Base-by-base conservation (phyloP, 2,329 filamentous ascomycete genomes). In the Aureobasidium sp. region DNA sequence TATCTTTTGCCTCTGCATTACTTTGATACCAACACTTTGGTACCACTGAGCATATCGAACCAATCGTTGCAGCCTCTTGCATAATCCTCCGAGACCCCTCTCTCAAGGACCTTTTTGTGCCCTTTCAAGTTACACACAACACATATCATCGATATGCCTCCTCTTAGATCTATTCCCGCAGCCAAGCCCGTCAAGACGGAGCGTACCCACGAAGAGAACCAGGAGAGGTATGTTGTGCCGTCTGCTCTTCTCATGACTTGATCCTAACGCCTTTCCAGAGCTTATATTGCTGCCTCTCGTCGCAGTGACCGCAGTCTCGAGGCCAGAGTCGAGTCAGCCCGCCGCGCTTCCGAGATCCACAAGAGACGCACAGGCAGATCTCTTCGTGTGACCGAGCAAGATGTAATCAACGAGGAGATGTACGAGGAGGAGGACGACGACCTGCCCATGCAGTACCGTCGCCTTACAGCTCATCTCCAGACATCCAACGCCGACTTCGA, bases 401-500 rank as follows among this genome's bases (percentile, higher is more conserved):
- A 94, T 75, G 91, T 96, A 11, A 79, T 89, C 67, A 91, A 90
- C 65, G 92, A 96, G 72, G 91, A 95, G 72, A 96, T 96, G 90
- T 97, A 97, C 71, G 91, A 96, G 70, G 92, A 96, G 73, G 90
- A 96, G 70, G 91, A 96, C 59, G 90, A 96, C 67, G 89, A 92
- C 61, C 72, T 90, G 29, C 85, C 87, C 1, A 81, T 84, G 63
- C 84, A 85, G 59, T 89, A 86, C 69, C 81, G 85, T 62, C 78
- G 84, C 14, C 76, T 90, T 36, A 84, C 83, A 14, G 79, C 83
- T 3, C 82, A 86, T 67, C 76, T 89, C 62, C 81, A 85, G 66
- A 86, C 82, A 2, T 77, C 77, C 16, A 85, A 83, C 1, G 73
- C 79, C 30, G 81, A 85, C 63, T 82, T 88, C 71, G 87, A 87